Evolutionary conservation across 2,329 filamentous ascomycete species (phyloP).

Genomic region (Ophiostoma quercus): DNA sequence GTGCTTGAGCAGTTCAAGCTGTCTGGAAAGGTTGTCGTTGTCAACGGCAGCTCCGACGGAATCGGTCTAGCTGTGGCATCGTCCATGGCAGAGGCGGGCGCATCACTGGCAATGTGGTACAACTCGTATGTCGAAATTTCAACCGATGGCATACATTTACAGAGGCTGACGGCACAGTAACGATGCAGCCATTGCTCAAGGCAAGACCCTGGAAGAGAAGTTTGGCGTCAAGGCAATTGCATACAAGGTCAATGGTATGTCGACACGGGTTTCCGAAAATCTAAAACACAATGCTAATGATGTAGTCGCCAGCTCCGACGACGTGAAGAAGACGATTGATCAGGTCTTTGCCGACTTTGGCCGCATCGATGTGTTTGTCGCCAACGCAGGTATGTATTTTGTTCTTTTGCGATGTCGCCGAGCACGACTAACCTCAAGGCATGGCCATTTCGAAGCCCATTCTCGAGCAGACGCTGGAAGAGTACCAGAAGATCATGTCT

Average conservation of each 20-base stretch:
- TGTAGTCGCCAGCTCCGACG: slow-evolving; percentile 38
- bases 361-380: slow-evolving; percentile 70
- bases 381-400: slow-evolving; percentile 57
- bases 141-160: too few relatives aligned
- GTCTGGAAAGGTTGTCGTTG: not conserved
- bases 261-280: too few relatives aligned
- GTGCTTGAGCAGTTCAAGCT: slow-evolving; percentile 6
- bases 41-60: slow-evolving; percentile 7
- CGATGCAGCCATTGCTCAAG: not conserved
- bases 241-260: not conserved
- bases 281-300: not conserved
- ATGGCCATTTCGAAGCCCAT: not conserved
- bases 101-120: slow-evolving; percentile 16
- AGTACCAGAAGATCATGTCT: slow-evolving; percentile 9
- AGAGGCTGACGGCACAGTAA: not conserved
- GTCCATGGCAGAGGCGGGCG: slow-evolving; percentile 14
- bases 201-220: not conserved
- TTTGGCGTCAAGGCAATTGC: not conserved
- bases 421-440: not conserved
- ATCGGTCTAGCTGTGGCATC: slow-evolving; percentile 12
- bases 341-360: slow-evolving; percentile 60
- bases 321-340: slow-evolving; percentile 46
- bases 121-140: not conserved
- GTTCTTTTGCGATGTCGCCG: not conserved
- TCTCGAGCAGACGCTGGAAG: not conserved